Conservation (phyloP, 108 stramenopile species). For the Bacterosira constricta region DNA sequence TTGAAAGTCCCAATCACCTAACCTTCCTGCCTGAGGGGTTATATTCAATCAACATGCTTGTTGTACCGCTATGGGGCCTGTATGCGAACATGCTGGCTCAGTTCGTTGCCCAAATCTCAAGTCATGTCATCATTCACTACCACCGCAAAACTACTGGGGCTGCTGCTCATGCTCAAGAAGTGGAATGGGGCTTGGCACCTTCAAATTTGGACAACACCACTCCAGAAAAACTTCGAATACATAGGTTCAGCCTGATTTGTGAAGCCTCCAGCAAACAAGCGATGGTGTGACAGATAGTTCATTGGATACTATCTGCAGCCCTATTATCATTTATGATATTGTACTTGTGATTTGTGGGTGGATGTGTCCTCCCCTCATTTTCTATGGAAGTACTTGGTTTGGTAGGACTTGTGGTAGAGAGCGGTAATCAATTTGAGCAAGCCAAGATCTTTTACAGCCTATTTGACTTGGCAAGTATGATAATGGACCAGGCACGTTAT, state of each 20-base stretch:
- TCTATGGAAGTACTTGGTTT: conserved; percentile 71
- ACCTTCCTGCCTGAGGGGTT: conserved; percentile 68
- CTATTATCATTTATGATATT: conserved; percentile 36
- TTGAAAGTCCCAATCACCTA: conserved; percentile 64
- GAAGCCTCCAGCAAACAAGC: conserved; percentile 45
- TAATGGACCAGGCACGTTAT: conserved; percentile 77
- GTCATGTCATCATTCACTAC: conserved; percentile 83
- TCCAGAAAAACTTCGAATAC: conserved; percentile 9
- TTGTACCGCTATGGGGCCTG: conserved; percentile 81
- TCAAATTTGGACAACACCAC: background rate
- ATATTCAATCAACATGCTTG: conserved; percentile 71
- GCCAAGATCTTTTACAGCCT: conserved; percentile 62
- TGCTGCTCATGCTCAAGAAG: conserved; percentile 3
- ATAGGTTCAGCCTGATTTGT: conserved; percentile 46
- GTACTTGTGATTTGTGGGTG: conserved; percentile 66
- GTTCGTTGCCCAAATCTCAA: conserved; percentile 74
- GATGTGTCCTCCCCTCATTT: conserved; percentile 63
- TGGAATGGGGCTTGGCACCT: conserved; percentile 23
- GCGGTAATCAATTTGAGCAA: conserved; percentile 67
- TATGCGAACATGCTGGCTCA: conserved; percentile 87
- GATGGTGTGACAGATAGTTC: conserved; percentile 38
- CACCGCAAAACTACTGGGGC: conserved; percentile 59
- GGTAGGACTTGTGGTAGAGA: conserved; percentile 75
- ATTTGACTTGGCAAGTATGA: conserved; percentile 57
- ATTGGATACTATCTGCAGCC: conserved; percentile 32